These are phyloP conservation scores for Biscutella laevigata DNA, from an alignment of 441 rosid genomes.

Conservation along the genomic window DNA sequence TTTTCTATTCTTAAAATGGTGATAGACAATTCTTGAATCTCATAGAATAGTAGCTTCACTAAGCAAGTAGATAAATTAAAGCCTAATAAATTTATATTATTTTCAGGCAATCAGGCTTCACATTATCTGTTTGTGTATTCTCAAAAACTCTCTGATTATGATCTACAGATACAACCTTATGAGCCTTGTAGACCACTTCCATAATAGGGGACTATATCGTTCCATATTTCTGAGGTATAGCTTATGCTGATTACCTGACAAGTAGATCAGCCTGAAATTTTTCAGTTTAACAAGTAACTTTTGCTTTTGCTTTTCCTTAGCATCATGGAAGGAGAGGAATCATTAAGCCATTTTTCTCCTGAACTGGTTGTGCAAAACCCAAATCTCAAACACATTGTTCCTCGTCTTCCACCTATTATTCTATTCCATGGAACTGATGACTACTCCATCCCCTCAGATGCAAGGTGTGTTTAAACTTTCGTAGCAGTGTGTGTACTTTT, in stretches of 20 bases:
- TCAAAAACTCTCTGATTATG: conserved; percentile 1
- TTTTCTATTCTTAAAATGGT: too few relatives aligned
- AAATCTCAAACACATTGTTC: conserved; percentile 37
- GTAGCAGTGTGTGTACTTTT: conserved; percentile 8
- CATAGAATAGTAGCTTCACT: not conserved
- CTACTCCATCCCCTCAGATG: conserved; percentile 82
- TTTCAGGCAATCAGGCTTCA: not conserved
- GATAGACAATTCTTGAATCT: not conserved
- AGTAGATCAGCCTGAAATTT: not conserved
- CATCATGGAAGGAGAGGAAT: conserved; percentile 93
- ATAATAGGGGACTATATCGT: conserved; percentile 73
- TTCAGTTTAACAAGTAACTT: not conserved
- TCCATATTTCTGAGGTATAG: conserved; percentile 61
- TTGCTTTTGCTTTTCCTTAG: conserved; percentile 32
- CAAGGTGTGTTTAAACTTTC: conserved; percentile 46
- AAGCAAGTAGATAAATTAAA: conserved; percentile 3
- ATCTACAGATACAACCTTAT: conserved; percentile 75
- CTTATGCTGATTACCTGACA: not conserved
- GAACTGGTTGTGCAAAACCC: conserved; percentile 68
- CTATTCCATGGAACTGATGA: conserved; percentile 91
- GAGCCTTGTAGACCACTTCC: conserved; percentile 75
- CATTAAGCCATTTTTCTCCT: conserved; percentile 67
- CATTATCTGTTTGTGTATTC: not conserved
- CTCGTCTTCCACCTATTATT: conserved; percentile 65
- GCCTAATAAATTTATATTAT: not conserved